phyloP scores from a whole-genome alignment of 768 basidiomycete genomes.

The Termitomyces sp. region DNA sequence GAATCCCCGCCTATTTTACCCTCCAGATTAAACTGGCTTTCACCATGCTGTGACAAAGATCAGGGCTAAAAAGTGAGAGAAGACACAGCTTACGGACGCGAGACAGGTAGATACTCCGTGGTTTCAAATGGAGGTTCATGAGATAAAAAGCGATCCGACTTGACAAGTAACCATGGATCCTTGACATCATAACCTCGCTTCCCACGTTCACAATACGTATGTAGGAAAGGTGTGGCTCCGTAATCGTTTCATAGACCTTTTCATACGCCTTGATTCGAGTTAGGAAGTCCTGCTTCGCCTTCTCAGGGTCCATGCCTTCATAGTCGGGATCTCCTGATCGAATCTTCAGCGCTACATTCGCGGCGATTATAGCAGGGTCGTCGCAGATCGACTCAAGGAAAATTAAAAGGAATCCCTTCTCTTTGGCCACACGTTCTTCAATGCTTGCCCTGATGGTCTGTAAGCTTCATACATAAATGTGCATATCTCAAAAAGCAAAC shows the following conservation, averaged over 20 bases:
- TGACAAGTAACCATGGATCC: conserved; percentile 93
- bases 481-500: conserved; percentile 9
- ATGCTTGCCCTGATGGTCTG: conserved; percentile 64
- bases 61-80: neutral
- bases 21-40: conserved; percentile 94
- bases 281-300: conserved; percentile 87
- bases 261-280: conserved; percentile 93
- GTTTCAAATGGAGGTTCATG: conserved; percentile 97
- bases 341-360: conserved; percentile 96
- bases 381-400: conserved; percentile 96
- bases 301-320: conserved; percentile 79
- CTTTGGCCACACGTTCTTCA: conserved; percentile 75
- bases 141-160: conserved; percentile 97
- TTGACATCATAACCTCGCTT: conserved; percentile 76
- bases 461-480: neutral
- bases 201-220: conserved; percentile 93
- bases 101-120: conserved; percentile 94
- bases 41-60: conserved; percentile 72
- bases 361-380: conserved; percentile 90
- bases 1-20: conserved; percentile 99
- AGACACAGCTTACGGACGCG: conserved; percentile 54
- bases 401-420: conserved; percentile 83
- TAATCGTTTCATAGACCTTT: conserved; percentile 91
- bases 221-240: conserved; percentile 87
- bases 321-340: conserved; percentile 98